phyloP scores from a whole-genome alignment of 2,329 filamentous ascomycete genomes.

The Zelopaecilomyces penicillatus region DNA sequence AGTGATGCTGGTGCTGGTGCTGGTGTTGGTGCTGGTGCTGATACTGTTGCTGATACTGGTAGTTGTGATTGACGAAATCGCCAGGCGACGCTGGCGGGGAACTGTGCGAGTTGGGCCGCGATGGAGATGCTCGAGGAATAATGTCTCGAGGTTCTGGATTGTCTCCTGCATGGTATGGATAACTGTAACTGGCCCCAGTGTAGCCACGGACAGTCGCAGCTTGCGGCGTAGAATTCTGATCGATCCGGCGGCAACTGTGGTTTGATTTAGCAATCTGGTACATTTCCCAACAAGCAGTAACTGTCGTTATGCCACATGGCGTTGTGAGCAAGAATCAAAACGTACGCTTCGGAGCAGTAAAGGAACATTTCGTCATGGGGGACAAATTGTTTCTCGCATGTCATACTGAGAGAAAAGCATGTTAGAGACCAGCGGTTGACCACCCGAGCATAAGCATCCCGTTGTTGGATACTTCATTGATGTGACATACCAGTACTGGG shows the following conservation, averaged over 20 bases:
- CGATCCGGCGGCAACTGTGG: constrained; percentile 44
- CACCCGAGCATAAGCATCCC: constrained; percentile 1
- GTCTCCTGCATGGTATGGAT: constrained; percentile 37
- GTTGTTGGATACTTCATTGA: neutral
- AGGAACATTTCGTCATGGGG: constrained; percentile 48
- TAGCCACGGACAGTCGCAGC: constrained; percentile 21
- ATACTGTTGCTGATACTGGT: too few species aligned
- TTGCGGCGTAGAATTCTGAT: constrained; percentile 33
- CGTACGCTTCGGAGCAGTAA: constrained; percentile 57
- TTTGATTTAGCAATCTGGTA: constrained; percentile 13
- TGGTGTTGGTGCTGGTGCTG: constrained; percentile 1
- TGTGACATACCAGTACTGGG: constrained; percentile 53
- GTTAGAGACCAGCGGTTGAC: constrained; percentile 13
- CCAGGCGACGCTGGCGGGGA: constrained; percentile 43
- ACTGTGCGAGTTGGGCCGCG: constrained; percentile 44
- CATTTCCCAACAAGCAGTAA: neutral
- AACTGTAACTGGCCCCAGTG: constrained; percentile 21
- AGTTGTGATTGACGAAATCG: constrained; percentile 16
- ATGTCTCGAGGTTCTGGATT: constrained; percentile 51
- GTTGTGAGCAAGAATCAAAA: constrained; percentile 10
- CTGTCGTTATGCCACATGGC: too few species aligned
- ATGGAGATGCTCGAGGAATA: constrained; percentile 55
- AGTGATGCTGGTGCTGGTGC: constrained; percentile 29
- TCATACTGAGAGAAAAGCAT: constrained; percentile 41
- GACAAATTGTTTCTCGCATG: constrained; percentile 58